A percentile compares a stretch with the other conserved stretches of the same genome.
phyloP scores from a whole-genome alignment of 148 eudicot species.

The Rhododendron williamsianum region DNA sequence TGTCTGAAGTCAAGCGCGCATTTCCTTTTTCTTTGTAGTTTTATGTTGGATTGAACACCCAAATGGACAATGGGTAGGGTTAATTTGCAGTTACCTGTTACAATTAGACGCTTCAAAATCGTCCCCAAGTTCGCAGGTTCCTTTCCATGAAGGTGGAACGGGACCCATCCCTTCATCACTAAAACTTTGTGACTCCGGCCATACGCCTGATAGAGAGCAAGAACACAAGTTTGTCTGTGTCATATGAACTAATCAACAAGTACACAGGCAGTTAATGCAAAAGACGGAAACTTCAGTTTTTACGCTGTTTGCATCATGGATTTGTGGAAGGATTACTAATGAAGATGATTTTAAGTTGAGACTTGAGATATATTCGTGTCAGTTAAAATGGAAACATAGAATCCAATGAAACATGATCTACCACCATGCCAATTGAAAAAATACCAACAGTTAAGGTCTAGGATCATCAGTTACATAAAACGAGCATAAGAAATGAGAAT shows the following conservation, averaged over 20 bases:
- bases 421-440: too few relatives aligned
- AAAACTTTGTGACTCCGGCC: conserved; percentile 24
- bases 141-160: conserved; percentile 18
- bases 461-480: too few relatives aligned
- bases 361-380: too few relatives aligned
- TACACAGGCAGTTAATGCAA: neutral
- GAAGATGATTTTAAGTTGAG: too few relatives aligned
- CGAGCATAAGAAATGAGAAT: too few relatives aligned
- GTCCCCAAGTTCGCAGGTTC: conserved; percentile 13
- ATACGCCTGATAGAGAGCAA: conserved; percentile 10
- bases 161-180: conserved; percentile 17
- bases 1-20: neutral
- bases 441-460: too few relatives aligned
- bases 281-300: neutral
- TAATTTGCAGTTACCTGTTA: conserved; percentile 8
- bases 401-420: too few relatives aligned
- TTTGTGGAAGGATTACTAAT: neutral
- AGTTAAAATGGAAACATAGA: too few relatives aligned
- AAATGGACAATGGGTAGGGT: neutral
- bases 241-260: neutral
- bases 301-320: neutral
- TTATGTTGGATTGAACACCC: neutral
- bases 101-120: conserved; percentile 14
- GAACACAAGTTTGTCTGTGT: neutral
- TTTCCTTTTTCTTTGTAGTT: neutral